phyloP scores from a whole-genome alignment of 495 filamentous ascomycete species.

The Podospora pseudopauciseta region DNA sequence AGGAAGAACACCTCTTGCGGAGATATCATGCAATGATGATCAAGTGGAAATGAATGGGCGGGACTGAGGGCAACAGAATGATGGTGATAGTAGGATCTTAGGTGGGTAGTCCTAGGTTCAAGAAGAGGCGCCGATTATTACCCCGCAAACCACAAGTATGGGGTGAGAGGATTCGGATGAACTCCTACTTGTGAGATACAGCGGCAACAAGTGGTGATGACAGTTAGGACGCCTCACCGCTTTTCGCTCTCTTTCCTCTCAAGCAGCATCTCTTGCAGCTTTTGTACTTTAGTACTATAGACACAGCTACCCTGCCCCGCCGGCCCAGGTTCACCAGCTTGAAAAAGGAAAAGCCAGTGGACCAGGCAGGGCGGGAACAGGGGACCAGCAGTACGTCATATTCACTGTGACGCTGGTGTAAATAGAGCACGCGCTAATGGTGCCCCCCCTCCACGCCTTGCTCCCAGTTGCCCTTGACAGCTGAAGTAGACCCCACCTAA shows the following conservation, averaged over 20 bases:
- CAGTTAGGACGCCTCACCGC: too few species aligned
- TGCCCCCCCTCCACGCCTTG: too few species aligned
- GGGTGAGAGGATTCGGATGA: not conserved
- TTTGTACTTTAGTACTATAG: too few species aligned
- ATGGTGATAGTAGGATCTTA: not conserved
- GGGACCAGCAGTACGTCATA: constrained; percentile 16
- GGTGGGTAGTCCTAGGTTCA: not conserved
- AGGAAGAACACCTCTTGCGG: not conserved
- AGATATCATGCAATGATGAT: too few species aligned
- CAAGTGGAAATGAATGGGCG: not conserved
- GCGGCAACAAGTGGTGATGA: too few species aligned
- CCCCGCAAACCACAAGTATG: not conserved
- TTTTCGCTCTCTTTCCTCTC: too few species aligned
- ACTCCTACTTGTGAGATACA: not conserved
- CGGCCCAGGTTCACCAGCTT: not conserved
- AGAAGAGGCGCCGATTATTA: too few species aligned
- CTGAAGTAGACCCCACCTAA: constrained; percentile 15
- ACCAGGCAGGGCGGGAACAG: not conserved
- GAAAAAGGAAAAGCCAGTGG: not conserved
- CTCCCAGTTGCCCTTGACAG: constrained; percentile 21
- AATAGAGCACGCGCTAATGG: not conserved
- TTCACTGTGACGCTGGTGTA: not conserved
- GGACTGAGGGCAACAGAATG: not conserved
- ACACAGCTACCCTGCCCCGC: too few species aligned
- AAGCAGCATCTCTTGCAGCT: too few species aligned